Base-by-base conservation (phyloP, 495 filamentous ascomycete genomes). In the Emericellopsis terricola region DNA sequence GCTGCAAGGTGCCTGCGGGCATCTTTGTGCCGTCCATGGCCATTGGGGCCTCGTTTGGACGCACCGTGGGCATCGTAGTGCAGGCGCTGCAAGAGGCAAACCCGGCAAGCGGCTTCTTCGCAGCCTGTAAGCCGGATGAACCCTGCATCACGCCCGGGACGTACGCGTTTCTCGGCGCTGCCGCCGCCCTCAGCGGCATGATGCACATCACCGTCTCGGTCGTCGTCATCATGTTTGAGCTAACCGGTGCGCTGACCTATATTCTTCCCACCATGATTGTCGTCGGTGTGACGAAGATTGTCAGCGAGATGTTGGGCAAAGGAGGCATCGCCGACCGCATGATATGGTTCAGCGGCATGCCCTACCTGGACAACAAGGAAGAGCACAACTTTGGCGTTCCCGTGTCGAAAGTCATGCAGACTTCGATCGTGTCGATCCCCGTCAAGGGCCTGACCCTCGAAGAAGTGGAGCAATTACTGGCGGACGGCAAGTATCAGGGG, bases 291-390 rank as follows among this genome's bases (percentile, higher is more conserved):
- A 94, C 91, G 36, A 97, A 97, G 62, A 82, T 84, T 8, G 79
- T 97, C 40, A 72, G 81, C 31, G 82, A 92, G 37, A 68, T 85
- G 13, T 92, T 92, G 48, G 81, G 85, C 16, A 93, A 91, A 46
- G 89, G 91, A 3, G 89, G 89, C 19, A 96, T 97, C 37, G 89
- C 89, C 9, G 89, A 97, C 53, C 77, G 89, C 40, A 92, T 94
- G 82, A 97, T 97, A 41, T 96, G 85, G 86, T 93, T 94, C 63
- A 97, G 81, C 47, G 89, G 89, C 13, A 94, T 96, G 48, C 89
- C 89, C 0, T 96, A 92, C 62, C 68, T 97, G 3, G 89, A 97
- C 56, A 93, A 83, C 55, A 97, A 97, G 51, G 91, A 96, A 56
- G 91, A 96, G 34, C 89, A 96, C 52, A 83, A 83, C 31, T 94